phyloP scores from a whole-genome alignment of 352 stramenopile species.

The Elongisporangium prolatum region DNA sequence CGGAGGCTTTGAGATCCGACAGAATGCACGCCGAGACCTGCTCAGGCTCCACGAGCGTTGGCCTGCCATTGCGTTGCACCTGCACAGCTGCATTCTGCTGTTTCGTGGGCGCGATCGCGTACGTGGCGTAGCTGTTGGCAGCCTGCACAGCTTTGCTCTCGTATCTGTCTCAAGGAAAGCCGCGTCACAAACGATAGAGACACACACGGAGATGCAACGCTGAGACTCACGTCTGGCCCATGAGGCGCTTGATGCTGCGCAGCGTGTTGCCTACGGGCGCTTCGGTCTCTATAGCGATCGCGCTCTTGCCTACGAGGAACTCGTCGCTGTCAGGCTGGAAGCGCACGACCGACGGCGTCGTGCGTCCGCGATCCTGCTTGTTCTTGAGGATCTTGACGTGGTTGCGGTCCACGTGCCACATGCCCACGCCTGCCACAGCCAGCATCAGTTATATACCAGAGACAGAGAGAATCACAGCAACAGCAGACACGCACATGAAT shows the following conservation, averaged over 20 bases:
- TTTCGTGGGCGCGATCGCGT: constrained; percentile 41
- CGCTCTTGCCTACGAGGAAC: constrained; percentile 47
- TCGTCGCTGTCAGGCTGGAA: constrained; percentile 49
- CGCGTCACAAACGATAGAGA: not conserved
- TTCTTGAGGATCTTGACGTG: constrained; percentile 87
- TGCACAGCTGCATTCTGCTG: constrained; percentile 55
- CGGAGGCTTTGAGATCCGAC: constrained; percentile 59
- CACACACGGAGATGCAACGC: not conserved
- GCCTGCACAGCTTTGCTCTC: constrained; percentile 56
- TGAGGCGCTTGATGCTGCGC: constrained; percentile 77
- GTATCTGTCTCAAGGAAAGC: constrained; percentile 13
- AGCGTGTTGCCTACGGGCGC: constrained; percentile 66
- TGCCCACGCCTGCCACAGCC: constrained; percentile 43
- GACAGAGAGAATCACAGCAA: not conserved
- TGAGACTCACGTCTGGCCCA: constrained; percentile 46
- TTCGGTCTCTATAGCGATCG: constrained; percentile 42
- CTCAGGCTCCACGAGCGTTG: constrained; percentile 46
- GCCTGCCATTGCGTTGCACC: constrained; percentile 24
- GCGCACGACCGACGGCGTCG: constrained; percentile 75
- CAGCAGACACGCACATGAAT: constrained; percentile 87
- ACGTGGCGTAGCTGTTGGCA: constrained; percentile 46
- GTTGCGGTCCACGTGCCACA: constrained; percentile 78
- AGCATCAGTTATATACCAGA: constrained; percentile 1
- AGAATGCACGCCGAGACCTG: constrained; percentile 67
- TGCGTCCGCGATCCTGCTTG: constrained; percentile 46